Conservation (phyloP, 208 protist genomes). For the Trypanosoma brucei region DNA sequence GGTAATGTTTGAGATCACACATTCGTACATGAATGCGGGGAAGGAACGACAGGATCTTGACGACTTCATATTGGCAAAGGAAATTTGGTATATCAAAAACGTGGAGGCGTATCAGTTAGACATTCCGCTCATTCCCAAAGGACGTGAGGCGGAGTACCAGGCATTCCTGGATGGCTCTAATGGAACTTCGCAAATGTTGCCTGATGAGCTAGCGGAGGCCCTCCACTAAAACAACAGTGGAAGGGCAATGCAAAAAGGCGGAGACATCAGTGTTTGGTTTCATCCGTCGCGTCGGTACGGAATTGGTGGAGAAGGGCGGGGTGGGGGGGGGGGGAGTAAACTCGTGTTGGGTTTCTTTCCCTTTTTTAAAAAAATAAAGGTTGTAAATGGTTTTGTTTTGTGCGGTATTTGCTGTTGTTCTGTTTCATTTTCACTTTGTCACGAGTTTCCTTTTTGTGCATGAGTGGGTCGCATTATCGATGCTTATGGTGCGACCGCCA, state of each 20-base stretch:
- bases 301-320: too few species aligned
- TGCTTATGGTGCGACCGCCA: too few species aligned
- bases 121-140: slow-evolving; percentile 71
- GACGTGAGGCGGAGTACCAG: slow-evolving; percentile 67
- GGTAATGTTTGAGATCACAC: slow-evolving; percentile 65
- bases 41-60: slow-evolving; percentile 81
- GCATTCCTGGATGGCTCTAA: slow-evolving; percentile 41
- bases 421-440: too few species aligned
- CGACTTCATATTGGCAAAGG: slow-evolving; percentile 83
- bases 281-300: too few species aligned
- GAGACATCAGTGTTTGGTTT: neutral
- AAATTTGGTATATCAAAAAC: slow-evolving; percentile 91
- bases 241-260: too few species aligned
- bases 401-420: too few species aligned
- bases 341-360: too few species aligned
- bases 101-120: slow-evolving; percentile 84
- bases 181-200: slow-evolving; percentile 34
- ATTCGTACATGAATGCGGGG: slow-evolving; percentile 71
- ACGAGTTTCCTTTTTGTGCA: too few species aligned
- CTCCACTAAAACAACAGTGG: slow-evolving; percentile 25
- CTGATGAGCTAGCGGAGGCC: slow-evolving; percentile 42
- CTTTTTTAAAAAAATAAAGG: too few species aligned
- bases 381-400: too few species aligned
- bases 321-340: too few species aligned
- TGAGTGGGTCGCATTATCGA: too few species aligned